Evolutionary conservation across 2,329 filamentous ascomycete genomes (phyloP), one percentile per base, ranked within the genome.

Genomic region (Neofusicoccum cordaticola): DNA sequence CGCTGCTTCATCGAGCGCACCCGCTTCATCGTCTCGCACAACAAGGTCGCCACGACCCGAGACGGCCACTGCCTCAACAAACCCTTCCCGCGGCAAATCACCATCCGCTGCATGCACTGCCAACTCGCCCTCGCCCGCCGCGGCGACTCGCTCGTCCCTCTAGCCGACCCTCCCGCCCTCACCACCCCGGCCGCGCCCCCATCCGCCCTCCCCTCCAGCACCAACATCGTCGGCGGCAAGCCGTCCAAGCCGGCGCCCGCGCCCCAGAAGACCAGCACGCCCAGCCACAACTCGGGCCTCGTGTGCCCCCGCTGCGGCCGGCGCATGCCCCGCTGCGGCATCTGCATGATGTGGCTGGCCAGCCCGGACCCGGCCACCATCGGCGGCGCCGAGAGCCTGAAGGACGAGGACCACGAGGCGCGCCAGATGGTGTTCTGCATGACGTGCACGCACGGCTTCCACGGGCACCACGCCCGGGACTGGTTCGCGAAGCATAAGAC

Each of bases 1-100:
- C 84, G 84, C 62, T 79, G 86, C 63, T 93, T 91, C 78, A 86
- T 90, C 67, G 85, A 91, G 68, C 87, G 91, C 52, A 90, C 90
- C 63, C 89, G 89, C 71, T 94, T 93, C 77, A 89, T 91, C 69
- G 89, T 91, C 66, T 88, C 91, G 73, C 90, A 90, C 71, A 91
- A 89, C 27, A 86, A 87, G 68, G 85, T 85, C 69, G 89, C 88
- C 52, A 78, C 81, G 69, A 86, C 88, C 65, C 85, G 86, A 62
- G 84, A 87, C 62, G 89, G 89, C 45, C 76, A 79, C 7, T 85
- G 85, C n/a, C 84, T 85, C 7, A 83, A 90, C 68, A 86, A 86
- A 65, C 84, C 88, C 0, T 70, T 74, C 0, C 86, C 86, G 2
- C 82, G 88, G 37, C 90, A 92, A 76, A 86, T 94, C 62, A 87